Evolutionary conservation across 441 rosid species (phyloP), one percentile per base, ranked within the genome.

Genomic region (Erodium chrysanthum): DNA sequence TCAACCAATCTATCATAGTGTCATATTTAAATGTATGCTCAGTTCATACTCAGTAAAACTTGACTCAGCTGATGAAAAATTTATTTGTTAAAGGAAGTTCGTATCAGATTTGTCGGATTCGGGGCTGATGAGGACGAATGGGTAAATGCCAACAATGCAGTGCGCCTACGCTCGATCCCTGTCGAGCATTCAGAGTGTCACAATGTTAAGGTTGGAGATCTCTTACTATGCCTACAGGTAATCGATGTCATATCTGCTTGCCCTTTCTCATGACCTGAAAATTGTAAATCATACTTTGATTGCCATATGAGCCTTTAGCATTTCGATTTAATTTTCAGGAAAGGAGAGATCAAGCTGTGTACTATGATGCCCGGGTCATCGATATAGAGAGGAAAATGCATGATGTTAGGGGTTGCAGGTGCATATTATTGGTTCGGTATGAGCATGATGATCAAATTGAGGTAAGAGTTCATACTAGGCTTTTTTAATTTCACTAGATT

Each of bases 61-160:
- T 15, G 4, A 44, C 56, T 61, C 60, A 63, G 66, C 73, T 72
- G 71, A 70, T 70, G 52, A 33, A 63, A 46, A 66, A 64, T 78
- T 65, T 77, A 48, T 72, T 71, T 75, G 35, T 68, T 85, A 75
- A 79, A 87, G 90, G 88, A 88, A 79, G 87, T 82, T 69, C 84
- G 68, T 72, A 88, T 83, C 62, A 83, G 93, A 83, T 88, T 80
- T 75, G 74, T 79, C 58, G 93, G 90, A 76, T 85, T 79, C 70
- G 90, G 93, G 18, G 82, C 87, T 4, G 84, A 81, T 65, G 90
- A 88, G 60, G 90, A 88, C 72, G 93, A 88, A 68, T 84, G 90
- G 90, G 71, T 85, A 37, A 81, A 78, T 65, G 66, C 84, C 7
- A 83, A 82, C 73, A 77, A 71, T 44, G 83, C 79, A 2, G 80